Conservation (phyloP, 2,329 filamentous ascomycete genomes). For the Sclerotiophoma versabilis region DNA sequence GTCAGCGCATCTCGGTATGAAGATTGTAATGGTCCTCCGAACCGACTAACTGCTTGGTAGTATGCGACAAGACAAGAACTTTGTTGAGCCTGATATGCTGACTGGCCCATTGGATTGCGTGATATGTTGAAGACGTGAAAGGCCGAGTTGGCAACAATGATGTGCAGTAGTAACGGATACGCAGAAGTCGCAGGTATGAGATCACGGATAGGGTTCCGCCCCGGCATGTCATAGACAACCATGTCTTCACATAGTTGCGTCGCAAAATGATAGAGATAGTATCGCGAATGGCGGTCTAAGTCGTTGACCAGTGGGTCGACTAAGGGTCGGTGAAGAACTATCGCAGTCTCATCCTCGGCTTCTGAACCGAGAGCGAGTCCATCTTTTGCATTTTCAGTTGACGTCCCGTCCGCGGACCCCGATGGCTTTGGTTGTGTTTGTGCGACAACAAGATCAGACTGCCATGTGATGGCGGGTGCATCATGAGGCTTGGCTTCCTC, state of each 20-base stretch:
- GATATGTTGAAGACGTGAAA: conserved; percentile 55
- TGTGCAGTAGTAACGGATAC: conserved; percentile 55
- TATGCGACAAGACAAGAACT: conserved; percentile 43
- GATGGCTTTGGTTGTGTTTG: conserved; percentile 4
- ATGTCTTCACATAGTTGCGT: conserved; percentile 63
- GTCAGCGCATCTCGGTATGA: conserved; percentile 49
- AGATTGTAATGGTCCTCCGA: conserved; percentile 45
- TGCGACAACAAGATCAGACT: conserved; percentile 18
- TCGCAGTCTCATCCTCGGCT: conserved; percentile 18
- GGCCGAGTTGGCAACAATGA: conserved; percentile 58
- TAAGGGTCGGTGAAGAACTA: conserved; percentile 52
- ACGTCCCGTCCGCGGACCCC: background rate
- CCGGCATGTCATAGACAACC: conserved; percentile 55
- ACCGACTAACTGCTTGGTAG: conserved; percentile 49
- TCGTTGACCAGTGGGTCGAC: conserved; percentile 65
- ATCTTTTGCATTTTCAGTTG: background rate
- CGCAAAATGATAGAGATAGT: conserved; percentile 58
- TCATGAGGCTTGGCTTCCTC: conserved; percentile 35
- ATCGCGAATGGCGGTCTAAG: conserved; percentile 55
- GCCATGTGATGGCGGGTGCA: conserved; percentile 28
- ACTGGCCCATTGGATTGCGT: conserved; percentile 43
- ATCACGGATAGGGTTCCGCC: conserved; percentile 58
- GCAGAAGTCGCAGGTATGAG: conserved; percentile 55
- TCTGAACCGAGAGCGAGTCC: conserved; percentile 8
- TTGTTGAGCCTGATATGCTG: conserved; percentile 42